These are phyloP conservation scores for Pichia paraexigua DNA, from an alignment of 805 yeast species.

Conservation along the genomic window DNA sequence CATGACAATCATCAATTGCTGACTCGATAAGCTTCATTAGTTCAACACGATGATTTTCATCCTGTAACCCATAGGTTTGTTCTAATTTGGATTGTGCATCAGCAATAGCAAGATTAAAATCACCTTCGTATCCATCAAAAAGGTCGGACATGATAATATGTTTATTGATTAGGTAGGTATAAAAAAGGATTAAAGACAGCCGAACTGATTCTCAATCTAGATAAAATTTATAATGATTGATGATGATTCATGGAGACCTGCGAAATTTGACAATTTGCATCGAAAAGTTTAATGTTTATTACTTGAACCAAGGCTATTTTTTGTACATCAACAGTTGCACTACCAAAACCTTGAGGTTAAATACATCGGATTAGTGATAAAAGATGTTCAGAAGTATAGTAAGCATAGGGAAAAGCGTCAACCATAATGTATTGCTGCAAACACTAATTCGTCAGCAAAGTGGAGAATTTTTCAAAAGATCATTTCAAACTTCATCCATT, in stretches of 20 bases:
- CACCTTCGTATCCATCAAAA: slow-evolving; percentile 60
- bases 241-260: not conserved
- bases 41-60: slow-evolving; percentile 40
- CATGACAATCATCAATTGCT: slow-evolving; percentile 73
- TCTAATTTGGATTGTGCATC: slow-evolving; percentile 63
- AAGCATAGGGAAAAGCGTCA: not conserved
- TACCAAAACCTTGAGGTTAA: not conserved
- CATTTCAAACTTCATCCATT: slow-evolving; percentile 15
- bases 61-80: slow-evolving; percentile 41
- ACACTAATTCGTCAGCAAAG: not conserved
- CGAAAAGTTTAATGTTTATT: not conserved
- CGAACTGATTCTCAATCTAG: not conserved
- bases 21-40: slow-evolving; percentile 55
- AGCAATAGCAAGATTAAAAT: slow-evolving; percentile 58
- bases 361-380: not conserved
- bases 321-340: not conserved
- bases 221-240: no score
- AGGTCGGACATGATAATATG: slow-evolving; percentile 36
- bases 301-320: not conserved
- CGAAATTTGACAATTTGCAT: not conserved
- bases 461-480: not conserved
- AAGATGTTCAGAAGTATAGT: not conserved
- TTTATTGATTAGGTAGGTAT: not conserved
- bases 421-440: not conserved
- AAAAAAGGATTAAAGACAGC: not conserved